Evolutionary conservation across 1,284 basidiomycete genomes (phyloP).

Genomic region (Cryptococcus amylolentus): DNA sequence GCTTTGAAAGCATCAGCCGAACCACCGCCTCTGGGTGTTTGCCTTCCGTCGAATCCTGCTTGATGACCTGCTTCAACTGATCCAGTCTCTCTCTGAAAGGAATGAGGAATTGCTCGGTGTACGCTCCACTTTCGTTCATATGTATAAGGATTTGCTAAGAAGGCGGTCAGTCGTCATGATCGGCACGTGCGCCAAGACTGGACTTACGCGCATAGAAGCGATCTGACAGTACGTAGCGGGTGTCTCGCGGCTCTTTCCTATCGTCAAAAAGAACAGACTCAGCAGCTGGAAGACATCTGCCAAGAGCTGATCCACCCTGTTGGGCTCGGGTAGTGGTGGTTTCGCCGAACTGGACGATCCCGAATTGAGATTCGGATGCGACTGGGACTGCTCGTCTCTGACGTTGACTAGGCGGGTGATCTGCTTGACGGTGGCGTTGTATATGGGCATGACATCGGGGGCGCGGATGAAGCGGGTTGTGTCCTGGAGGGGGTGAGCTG

Average conservation of each 20-base stretch:
- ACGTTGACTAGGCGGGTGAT: conserved; percentile 89
- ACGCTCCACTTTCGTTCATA: conserved; percentile 89
- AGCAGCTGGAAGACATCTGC: conserved; percentile 89
- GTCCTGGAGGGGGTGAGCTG: conserved; percentile 71
- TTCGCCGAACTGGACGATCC: conserved; percentile 18
- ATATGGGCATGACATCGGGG: conserved; percentile 88
- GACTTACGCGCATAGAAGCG: conserved; percentile 83
- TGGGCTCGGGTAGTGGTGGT: conserved; percentile 60
- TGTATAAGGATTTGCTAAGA: conserved; percentile 83
- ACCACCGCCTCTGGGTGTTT: conserved; percentile 84
- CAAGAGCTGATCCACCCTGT: conserved; percentile 85
- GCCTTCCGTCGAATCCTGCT: conserved; percentile 71
- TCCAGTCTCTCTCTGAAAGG: conserved; percentile 77
- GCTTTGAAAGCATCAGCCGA: conserved; percentile 82
- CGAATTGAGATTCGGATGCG: conserved; percentile 22
- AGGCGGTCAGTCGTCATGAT: background rate
- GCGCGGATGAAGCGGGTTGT: conserved; percentile 81
- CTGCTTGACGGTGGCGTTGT: conserved; percentile 92
- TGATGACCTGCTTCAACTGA: conserved; percentile 77
- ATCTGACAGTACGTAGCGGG: conserved; percentile 92
- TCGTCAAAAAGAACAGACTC: conserved; percentile 87
- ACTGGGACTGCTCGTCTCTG: conserved; percentile 58
- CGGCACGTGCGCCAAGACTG: background rate
- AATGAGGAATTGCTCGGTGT: conserved; percentile 80
- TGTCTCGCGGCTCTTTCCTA: conserved; percentile 87